Base-by-base conservation (phyloP, 257 asterid genomes). In the Cynanchum wilfordii region DNA sequence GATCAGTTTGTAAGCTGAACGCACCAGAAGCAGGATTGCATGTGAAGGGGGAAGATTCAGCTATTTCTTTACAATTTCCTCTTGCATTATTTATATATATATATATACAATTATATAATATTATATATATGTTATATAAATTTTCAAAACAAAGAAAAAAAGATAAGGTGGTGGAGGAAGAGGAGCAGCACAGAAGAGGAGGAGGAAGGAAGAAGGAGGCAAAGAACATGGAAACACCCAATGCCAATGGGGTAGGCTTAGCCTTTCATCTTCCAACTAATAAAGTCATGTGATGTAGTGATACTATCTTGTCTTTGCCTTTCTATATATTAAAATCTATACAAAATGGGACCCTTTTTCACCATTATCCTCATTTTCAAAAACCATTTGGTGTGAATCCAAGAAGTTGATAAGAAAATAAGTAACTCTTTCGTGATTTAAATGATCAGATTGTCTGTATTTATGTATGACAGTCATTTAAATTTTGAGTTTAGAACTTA, bases 141-240 rank as follows among this genome's bases (percentile, higher is more conserved):
- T 19, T 36, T 68, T 12, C 15, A 40, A n/a, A 12, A 30, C 20
- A 20, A 63, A 7, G 24, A 25, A 29, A 6, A 22, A 49, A 29
- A 17, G n/a, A 52, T 52, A 52, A 52, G n/a, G n/a, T 5, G 58
- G 3, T 52, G 58, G n/a, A 10, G 69, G 50, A 70, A 67, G n/a
- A 10, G 69, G 50, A 72, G 69, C 63, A 70, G 62, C 66, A 72
- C 57, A 58, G 54, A 30, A 16, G 13, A 45, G 50, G 2, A 45
- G 0, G n/a, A 52, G 57, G 22, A 12, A 11, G 52, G 49, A 15
- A 22, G 69, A 57, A 54, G 73, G 72, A 76, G 75, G 79, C 71
- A 64, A 79, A 84, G 85, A 87, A 82, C 89, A 85, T 84, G 91
- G 87, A 87, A 84, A 85, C 87, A 79, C 84, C 89, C 85, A 44